A percentile compares a stretch with the other conserved stretches of the same genome.
These are phyloP conservation scores for Phytophthora tentaculata DNA, from an alignment of 352 stramenopile species.

Conservation along the genomic window DNA sequence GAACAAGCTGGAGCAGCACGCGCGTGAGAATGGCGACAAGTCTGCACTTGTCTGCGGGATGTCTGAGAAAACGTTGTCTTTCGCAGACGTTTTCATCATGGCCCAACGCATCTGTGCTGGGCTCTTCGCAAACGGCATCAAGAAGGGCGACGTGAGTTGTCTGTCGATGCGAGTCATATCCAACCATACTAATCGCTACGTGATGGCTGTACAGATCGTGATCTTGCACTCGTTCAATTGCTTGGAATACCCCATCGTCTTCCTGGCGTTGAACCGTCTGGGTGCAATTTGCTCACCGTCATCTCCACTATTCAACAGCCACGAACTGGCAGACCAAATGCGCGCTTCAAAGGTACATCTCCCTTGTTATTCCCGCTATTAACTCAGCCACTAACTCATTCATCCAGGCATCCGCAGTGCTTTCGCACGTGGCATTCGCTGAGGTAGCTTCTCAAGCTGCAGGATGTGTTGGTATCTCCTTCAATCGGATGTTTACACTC, in stretches of 20 bases:
- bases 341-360: constrained; percentile 32
- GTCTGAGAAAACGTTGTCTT: constrained; percentile 43
- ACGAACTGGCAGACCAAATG: constrained; percentile 50
- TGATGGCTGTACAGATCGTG: constrained; percentile 34
- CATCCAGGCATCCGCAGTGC: constrained; percentile 28
- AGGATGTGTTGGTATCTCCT: constrained; percentile 6
- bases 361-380: neutral
- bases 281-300: constrained; percentile 49
- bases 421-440: constrained; percentile 43
- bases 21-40: constrained; percentile 29
- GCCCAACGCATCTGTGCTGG: constrained; percentile 35
- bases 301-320: constrained; percentile 41
- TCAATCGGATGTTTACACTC: constrained; percentile 32
- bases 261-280: constrained; percentile 51
- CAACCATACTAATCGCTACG: neutral
- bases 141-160: constrained; percentile 52
- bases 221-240: constrained; percentile 60
- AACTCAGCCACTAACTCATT: constrained; percentile 1
- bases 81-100: constrained; percentile 32
- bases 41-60: constrained; percentile 48
- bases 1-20: constrained; percentile 49
- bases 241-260: constrained; percentile 60
- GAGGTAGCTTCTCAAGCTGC: constrained; percentile 31
- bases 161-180: neutral
- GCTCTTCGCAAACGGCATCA: constrained; percentile 42